Evolutionary conservation across 805 yeast genomes (phyloP), one percentile per base, ranked within the genome.

Genomic region (Candida morakotiae): DNA sequence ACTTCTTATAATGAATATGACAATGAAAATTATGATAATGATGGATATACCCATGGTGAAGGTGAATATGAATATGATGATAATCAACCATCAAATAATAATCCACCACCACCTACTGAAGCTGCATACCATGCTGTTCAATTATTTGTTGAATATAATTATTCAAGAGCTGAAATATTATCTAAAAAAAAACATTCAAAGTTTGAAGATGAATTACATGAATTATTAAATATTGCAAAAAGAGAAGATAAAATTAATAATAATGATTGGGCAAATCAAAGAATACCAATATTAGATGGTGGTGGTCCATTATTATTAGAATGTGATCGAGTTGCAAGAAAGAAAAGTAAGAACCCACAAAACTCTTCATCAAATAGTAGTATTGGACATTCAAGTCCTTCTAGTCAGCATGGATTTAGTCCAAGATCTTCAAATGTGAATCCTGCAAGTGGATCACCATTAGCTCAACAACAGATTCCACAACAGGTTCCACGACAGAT

Each of bases 191-290:
- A 55, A 2, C 70, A 66, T 45, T 51, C 54, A 6, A 45, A 50
- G 24, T 69, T 80, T 48, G 76, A 77, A 43, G 40, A 46, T 7
- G 79, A 81, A 49, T 55, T 82, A 34, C 77, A 71, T 46, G 43
- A 52, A 9, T 48, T 79, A 24, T 64, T 82, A 19, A 67, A 73
- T 36, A 44, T 55, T 36, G 84, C 85, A 0, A 65, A 71, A 13
- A 56, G 58, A 2, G 58, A 64, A 32, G 58, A 60, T 16, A 66
- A 64, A 28, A 46, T 81, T 3, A 65, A 71, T 59, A 44, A 55
- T 1, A 78, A 74, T 43, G 71, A 78, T 41, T 82, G 88, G 88
- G 51, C 48, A 3, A 44, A 33, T 9, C 79, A 76, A 51, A 55
- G 56, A 21, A 44, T 81, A 5, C 87, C 87, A 1, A 44, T 70